Evolutionary conservation across 2,329 filamentous ascomycete genomes (phyloP), one percentile per base, ranked within the genome.

Genomic region (Lachnellula occidentalis): DNA sequence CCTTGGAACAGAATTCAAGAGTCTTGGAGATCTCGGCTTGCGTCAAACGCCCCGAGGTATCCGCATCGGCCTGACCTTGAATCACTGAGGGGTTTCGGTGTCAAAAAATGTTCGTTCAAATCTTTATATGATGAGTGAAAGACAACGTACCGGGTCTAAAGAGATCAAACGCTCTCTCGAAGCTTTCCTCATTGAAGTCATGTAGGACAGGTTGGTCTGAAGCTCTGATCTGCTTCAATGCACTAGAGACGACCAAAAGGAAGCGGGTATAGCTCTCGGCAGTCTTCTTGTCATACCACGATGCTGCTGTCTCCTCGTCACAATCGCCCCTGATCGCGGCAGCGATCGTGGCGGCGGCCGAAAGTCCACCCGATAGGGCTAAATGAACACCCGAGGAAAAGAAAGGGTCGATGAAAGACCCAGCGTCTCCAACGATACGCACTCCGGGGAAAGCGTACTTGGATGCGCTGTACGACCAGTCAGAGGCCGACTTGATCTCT

Each of bases 191-290:
- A 22, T 75, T 68, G 12, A 68, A 67, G 52, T 77, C 74, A 9
- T 60, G 68, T 3, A 78, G 58, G 4, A 78, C 66, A 0, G 72
- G 70, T 50, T 71, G 62, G 6, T 76, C 69, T 27, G 70, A 62
- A 2, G 53, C 48, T 5, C 67, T 60, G 14, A 78, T 77, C 60
- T 78, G 76, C 59, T 71, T 67, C 11, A 65, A 56, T 1, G 70
- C 68, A 45, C 65, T 71, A 47, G 69, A 54, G 2, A 78, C 72
- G 1, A 75, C 65, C 0, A 78, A 57, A 21, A 78, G 60, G 64
- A 79, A 80, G 1, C 76, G 71, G 0, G 73, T 74, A 58, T 79
- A 80, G 4, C 69, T 70, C 46, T 76, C 75, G 2, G 66, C 61
- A 1, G 74, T 67, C 64, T 78, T 78, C 45, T 69, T 70, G 60